A percentile compares a stretch with the other conserved stretches of the same genome.
These are phyloP conservation scores for Calonectria ilicicola DNA, from an alignment of 2,329 filamentous ascomycete species.

Conservation along the genomic window DNA sequence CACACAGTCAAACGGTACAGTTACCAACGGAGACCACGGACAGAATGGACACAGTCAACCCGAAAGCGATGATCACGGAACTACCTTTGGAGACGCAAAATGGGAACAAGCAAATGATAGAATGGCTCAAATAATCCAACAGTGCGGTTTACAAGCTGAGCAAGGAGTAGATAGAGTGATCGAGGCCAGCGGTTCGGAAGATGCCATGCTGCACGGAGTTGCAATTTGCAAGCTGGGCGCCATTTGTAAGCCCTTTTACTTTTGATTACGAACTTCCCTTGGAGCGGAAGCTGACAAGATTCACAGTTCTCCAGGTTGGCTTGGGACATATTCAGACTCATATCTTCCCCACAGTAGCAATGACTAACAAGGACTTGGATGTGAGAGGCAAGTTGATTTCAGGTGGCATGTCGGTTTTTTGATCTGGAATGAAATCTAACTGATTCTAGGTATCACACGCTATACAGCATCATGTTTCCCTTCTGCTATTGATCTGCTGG, in stretches of 20 bases:
- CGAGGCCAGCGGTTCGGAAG: conserved; percentile 41
- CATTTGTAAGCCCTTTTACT: conserved; percentile 19
- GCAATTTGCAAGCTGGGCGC: conserved; percentile 38
- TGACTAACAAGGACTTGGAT: conserved; percentile 39
- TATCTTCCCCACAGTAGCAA: background rate
- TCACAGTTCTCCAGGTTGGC: background rate
- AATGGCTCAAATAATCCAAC: conserved; percentile 10
- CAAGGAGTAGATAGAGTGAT: conserved; percentile 39
- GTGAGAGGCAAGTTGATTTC: conserved; percentile 30
- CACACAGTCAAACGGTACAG: background rate
- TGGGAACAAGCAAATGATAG: background rate
- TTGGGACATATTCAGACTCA: background rate
- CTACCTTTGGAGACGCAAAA: conserved; percentile 30
- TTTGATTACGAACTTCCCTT: conserved; percentile 31
- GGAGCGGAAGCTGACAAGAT: conserved; percentile 2
- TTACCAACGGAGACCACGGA: conserved; percentile 35
- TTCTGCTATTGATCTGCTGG: conserved; percentile 38
- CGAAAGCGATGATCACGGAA: conserved; percentile 23
- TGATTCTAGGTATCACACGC: conserved; percentile 35
- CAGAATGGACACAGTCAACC: conserved; percentile 28
- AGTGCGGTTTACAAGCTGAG: conserved; percentile 24
- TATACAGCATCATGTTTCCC: conserved; percentile 43
- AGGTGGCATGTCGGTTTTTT: background rate
- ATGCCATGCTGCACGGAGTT: conserved; percentile 34
- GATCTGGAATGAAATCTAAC: background rate